Conservation (phyloP, 495 filamentous ascomycete genomes). For the Thermochaetoides thermophila region DNA sequence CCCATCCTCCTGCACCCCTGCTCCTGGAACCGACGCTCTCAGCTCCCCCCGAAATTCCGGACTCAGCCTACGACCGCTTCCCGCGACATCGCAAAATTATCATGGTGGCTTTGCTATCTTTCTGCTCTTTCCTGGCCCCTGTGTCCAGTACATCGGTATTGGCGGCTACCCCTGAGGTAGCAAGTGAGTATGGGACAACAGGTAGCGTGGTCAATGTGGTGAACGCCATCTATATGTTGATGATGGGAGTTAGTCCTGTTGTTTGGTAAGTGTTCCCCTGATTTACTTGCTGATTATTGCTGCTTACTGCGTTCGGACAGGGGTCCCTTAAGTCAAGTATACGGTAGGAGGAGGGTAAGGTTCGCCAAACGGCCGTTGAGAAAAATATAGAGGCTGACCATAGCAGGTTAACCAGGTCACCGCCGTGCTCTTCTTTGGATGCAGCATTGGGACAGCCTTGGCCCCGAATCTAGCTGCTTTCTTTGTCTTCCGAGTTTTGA, state of each 20-base stretch:
- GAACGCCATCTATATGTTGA: constrained; percentile 54
- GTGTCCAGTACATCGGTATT: constrained; percentile 55
- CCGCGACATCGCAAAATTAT: constrained; percentile 39
- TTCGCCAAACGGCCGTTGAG: too few relatives aligned
- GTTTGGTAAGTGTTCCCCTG: too few relatives aligned
- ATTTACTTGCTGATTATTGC: too few relatives aligned
- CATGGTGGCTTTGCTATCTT: constrained; percentile 49
- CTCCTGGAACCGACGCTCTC: too few relatives aligned
- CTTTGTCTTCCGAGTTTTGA: constrained; percentile 54
- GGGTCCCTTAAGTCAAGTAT: constrained; percentile 55
- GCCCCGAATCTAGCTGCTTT: constrained; percentile 51
- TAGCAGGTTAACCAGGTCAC: constrained; percentile 35
- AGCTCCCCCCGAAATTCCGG: constrained; percentile 13
- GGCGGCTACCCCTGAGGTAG: constrained; percentile 55
- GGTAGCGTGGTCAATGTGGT: constrained; percentile 52
- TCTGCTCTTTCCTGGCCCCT: constrained; percentile 53
- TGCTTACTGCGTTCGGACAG: too few relatives aligned
- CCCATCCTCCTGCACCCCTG: too few relatives aligned
- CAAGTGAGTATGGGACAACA: constrained; percentile 42
- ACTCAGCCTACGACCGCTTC: constrained; percentile 38
- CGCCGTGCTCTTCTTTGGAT: constrained; percentile 43
- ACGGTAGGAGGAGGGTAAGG: constrained; percentile 44
- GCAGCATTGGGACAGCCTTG: constrained; percentile 51
- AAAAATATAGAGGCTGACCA: not conserved
- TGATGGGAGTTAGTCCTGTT: constrained; percentile 53